These are phyloP conservation scores for Amesomyces nigricolor DNA, from an alignment of 2,329 filamentous ascomycete genomes.

Conservation along the genomic window DNA sequence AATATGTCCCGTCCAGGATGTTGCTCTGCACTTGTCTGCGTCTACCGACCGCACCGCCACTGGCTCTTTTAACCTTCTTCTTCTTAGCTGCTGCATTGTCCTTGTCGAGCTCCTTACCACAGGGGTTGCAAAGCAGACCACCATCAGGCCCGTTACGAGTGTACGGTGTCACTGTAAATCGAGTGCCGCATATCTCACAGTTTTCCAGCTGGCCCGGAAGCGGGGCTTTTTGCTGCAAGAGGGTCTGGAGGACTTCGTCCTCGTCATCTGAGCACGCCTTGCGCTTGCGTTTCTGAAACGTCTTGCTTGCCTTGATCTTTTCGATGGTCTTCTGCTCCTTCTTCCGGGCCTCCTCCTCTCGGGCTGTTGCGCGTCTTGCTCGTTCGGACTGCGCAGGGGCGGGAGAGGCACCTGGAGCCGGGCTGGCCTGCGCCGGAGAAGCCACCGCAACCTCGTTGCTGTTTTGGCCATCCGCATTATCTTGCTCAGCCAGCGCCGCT, in stretches of 20 bases:
- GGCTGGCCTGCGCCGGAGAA: slow-evolving; percentile 15
- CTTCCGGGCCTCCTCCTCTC: slow-evolving; percentile 46
- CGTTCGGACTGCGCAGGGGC: slow-evolving; percentile 13
- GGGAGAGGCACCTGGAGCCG: slow-evolving; percentile 1
- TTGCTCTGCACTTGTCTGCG: slow-evolving; percentile 77
- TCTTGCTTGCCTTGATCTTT: slow-evolving; percentile 58
- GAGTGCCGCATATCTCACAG: slow-evolving; percentile 77
- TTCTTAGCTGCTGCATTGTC: slow-evolving; percentile 55
- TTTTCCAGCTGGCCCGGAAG: slow-evolving; percentile 84
- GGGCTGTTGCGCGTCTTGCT: slow-evolving; percentile 25
- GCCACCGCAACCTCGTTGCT: slow-evolving; percentile 24
- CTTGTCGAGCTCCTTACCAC: slow-evolving; percentile 67
- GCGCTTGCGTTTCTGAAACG: slow-evolving; percentile 49
- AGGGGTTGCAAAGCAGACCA: slow-evolving; percentile 77
- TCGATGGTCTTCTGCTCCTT: slow-evolving; percentile 50
- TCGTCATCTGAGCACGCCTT: slow-evolving; percentile 39
- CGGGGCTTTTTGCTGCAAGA: slow-evolving; percentile 47
- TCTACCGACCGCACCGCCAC: slow-evolving; percentile 48
- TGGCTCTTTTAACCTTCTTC: slow-evolving; percentile 47
- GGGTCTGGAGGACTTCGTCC: slow-evolving; percentile 45
- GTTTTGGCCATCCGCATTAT: slow-evolving; percentile 22
- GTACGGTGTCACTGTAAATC: slow-evolving; percentile 90
- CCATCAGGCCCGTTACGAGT: slow-evolving; percentile 76
- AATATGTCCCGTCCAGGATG: slow-evolving; percentile 68
- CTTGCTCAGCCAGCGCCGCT: slow-evolving; percentile 28